phyloP scores from a whole-genome alignment of 805 yeast species.

The Saturnispora silvae region DNA sequence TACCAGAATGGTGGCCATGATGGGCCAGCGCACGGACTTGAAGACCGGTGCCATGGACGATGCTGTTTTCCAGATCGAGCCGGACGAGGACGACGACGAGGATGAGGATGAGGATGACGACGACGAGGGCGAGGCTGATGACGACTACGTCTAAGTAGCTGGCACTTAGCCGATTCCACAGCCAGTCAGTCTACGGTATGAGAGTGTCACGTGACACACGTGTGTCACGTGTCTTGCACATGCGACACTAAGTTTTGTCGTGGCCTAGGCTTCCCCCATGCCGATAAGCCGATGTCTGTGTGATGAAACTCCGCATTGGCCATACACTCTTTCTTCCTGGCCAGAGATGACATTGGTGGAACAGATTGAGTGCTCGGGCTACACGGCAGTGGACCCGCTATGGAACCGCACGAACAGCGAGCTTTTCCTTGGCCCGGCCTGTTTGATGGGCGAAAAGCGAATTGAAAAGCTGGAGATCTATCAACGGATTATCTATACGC shows the following conservation, averaged over 20 bases:
- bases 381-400: constrained; percentile 14
- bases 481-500: constrained; percentile 12
- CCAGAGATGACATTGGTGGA: too few relatives aligned
- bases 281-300: too few relatives aligned
- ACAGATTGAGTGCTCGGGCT: too few relatives aligned
- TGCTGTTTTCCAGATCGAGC: too few relatives aligned
- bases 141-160: not conserved
- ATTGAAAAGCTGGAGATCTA: constrained; percentile 16
- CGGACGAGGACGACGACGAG: not conserved
- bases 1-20: constrained; percentile 36
- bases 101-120: not conserved
- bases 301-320: too few relatives aligned
- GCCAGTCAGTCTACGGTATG: too few relatives aligned
- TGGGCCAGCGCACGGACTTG: constrained; percentile 28
- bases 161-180: too few relatives aligned
- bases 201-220: too few relatives aligned
- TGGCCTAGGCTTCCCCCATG: too few relatives aligned
- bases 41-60: constrained; percentile 24
- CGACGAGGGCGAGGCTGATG: not conserved
- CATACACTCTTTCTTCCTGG: too few relatives aligned
- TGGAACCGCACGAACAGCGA: constrained; percentile 18
- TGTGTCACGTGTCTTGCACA: too few relatives aligned
- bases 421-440: constrained; percentile 21
- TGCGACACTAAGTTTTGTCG: too few relatives aligned
- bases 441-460: constrained; percentile 14